Evolutionary conservation across 179 eudicot species (phyloP), one percentile per base, ranked within the genome.

Genomic region (Corrigiola litoralis): DNA sequence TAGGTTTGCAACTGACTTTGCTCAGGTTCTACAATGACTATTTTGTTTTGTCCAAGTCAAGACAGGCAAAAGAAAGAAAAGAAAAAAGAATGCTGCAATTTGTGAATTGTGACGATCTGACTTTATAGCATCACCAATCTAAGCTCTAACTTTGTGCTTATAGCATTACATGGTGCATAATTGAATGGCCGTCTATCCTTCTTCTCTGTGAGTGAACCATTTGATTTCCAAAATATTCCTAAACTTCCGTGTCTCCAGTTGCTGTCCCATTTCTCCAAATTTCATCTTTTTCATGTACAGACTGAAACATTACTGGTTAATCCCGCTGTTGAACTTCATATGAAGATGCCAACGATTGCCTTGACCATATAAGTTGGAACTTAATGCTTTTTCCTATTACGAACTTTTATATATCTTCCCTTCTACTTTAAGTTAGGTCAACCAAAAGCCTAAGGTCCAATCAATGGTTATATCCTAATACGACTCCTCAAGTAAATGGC

Each of bases 1-100:
- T 92, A 81, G 98, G 98, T 92, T 73, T 53, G 68, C 61, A 25
- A 52, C 75, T 61, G 69, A 69, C 76, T 71, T 57, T 65, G 17
- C 56, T 74, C 49, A 14, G 20, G 33, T 17, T 72, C 49, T 48
- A 42, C 7, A 9, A 7, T 45, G 13, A 17, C 45, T 63, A 18
- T 23, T 46, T 25, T 55, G 11, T 27, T 61, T 51, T 60, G 44
- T 31, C 46, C 20, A 8, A 44, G 48, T 53, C 32, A 42, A 44
- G 24, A 49, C 36, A 56, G 33, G 48, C 9, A 28, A 20, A n/a
- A n/a, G n/a, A n/a, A n/a, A n/a, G n/a, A n/a, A n/a, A n/a, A n/a
- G n/a, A n/a, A n/a, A 42, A 2, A 21, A 14, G 34, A 46, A 29
- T 8, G 46, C 27, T 32, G 56, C 14, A 66, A 66, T 51, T 13